A percentile compares a stretch with the other conserved stretches of the same genome.
Evolutionary conservation across 2,329 filamentous ascomycete genomes (phyloP).

Genomic region (Fusarium begoniae): DNA sequence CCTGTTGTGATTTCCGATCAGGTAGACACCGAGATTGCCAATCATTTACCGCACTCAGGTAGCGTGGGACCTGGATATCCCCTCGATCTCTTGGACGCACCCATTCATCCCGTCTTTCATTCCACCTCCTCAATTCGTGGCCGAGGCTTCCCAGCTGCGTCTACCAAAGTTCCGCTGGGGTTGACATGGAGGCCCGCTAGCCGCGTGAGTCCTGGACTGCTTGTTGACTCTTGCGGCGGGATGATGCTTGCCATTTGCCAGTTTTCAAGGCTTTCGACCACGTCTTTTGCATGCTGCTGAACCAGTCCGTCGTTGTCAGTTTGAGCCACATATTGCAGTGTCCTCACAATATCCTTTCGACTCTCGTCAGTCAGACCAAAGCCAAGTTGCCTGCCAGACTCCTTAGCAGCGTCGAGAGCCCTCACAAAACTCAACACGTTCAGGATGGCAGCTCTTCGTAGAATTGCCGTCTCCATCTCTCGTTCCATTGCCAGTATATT

Average conservation of each 20-base stretch:
- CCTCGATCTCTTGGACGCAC: slow-evolving; percentile 1
- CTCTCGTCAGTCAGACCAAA: slow-evolving; percentile 66
- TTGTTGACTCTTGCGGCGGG: slow-evolving; percentile 44
- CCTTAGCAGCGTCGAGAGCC: slow-evolving; percentile 64
- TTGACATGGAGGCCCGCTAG: slow-evolving; percentile 53
- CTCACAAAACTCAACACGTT: slow-evolving; percentile 69
- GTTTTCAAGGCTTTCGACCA: slow-evolving; percentile 72
- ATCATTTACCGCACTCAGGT: slow-evolving; percentile 31
- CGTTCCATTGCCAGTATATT: slow-evolving; percentile 71
- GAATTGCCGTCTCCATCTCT: slow-evolving; percentile 67
- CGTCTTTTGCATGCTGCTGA: slow-evolving; percentile 70
- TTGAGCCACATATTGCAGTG: slow-evolving; percentile 69
- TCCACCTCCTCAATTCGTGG: slow-evolving; percentile 70
- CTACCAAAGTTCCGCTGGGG: slow-evolving; percentile 38
- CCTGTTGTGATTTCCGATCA: slow-evolving; percentile 33
- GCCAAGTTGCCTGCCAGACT: slow-evolving; percentile 56
- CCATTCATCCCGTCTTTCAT: slow-evolving; percentile 47
- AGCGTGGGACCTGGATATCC: slow-evolving; percentile 6
- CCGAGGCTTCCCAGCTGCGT: slow-evolving; percentile 42
- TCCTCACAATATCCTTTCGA: slow-evolving; percentile 68
- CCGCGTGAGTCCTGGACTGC: slow-evolving; percentile 41
- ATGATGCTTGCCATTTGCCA: slow-evolving; percentile 66
- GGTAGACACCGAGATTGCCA: slow-evolving; percentile 39
- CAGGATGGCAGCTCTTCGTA: slow-evolving; percentile 73
- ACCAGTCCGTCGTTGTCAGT: slow-evolving; percentile 77